phyloP scores from a whole-genome alignment of 345 rosid species.

The Xanthoceras sorbifolium region DNA sequence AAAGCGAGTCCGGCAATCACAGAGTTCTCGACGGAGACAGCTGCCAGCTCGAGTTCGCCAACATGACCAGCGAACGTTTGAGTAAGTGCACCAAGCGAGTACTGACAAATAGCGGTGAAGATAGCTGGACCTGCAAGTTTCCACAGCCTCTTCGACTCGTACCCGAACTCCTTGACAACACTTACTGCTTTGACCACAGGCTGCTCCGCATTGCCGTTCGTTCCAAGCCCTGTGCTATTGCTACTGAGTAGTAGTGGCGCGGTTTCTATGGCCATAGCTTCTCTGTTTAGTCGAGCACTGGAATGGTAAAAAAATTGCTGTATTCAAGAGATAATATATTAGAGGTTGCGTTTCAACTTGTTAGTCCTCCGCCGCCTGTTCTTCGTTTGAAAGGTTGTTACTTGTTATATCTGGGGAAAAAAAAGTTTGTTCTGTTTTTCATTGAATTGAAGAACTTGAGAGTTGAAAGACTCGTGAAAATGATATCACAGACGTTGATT shows the following conservation, averaged over 20 bases:
- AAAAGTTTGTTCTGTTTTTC: background rate
- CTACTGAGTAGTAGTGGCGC: conserved; percentile 37
- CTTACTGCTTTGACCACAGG: background rate
- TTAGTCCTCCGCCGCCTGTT: too few relatives aligned
- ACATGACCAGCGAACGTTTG: conserved; percentile 77
- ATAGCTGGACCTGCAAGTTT: conserved; percentile 85
- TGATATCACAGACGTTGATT: background rate
- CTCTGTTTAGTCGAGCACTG: background rate
- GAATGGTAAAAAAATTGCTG: background rate
- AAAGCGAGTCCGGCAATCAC: conserved; percentile 85
- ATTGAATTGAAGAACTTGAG: too few relatives aligned
- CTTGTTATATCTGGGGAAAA: background rate
- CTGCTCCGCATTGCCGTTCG: background rate
- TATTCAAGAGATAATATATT: background rate
- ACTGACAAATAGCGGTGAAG: conserved; percentile 69
- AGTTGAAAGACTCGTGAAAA: too few relatives aligned
- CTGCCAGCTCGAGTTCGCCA: conserved; percentile 82
- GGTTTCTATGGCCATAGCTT: conserved; percentile 38
- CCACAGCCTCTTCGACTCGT: conserved; percentile 82
- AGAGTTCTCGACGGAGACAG: conserved; percentile 86
- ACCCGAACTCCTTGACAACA: conserved; percentile 47
- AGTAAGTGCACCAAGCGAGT: conserved; percentile 89
- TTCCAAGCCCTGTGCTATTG: background rate
- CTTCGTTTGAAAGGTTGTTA: background rate
- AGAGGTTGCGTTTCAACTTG: too few relatives aligned